Conservation (phyloP, 345 rosid genomes). For the Heritiera fomes region DNA sequence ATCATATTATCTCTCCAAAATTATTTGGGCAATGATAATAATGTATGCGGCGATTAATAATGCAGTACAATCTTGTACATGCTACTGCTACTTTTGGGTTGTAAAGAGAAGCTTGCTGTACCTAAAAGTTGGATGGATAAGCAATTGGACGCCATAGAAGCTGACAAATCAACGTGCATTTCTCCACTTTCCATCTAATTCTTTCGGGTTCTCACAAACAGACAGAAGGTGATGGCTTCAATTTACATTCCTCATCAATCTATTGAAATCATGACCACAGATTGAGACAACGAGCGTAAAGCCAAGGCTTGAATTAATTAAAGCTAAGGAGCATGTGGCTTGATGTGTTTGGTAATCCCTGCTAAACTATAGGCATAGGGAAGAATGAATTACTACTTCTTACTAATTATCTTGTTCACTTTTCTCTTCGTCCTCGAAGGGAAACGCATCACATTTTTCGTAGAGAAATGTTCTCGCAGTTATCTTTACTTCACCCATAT, state of each 20-base stretch:
- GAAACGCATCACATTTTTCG: too few species aligned
- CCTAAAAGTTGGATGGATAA: slow-evolving; percentile 3
- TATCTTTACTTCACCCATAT: too few species aligned
- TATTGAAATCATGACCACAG: not conserved
- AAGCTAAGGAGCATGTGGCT: not conserved
- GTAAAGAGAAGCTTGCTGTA: not conserved
- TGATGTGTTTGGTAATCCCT: not conserved
- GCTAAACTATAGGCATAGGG: not conserved
- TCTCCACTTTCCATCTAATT: slow-evolving; percentile 24
- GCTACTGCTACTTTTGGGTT: not conserved
- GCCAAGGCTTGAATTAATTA: slow-evolving; percentile 4
- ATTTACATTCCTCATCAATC: not conserved
- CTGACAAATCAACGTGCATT: slow-evolving; percentile 24
- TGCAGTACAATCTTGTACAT: not conserved
- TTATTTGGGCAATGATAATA: not conserved
- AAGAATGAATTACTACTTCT: not conserved
- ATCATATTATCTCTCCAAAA: too few species aligned
- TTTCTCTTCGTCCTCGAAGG: too few species aligned
- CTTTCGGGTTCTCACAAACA: not conserved
- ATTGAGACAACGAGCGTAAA: slow-evolving; percentile 15
- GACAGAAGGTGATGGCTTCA: slow-evolving; percentile 4
- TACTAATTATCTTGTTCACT: too few species aligned
- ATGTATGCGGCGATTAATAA: not conserved
- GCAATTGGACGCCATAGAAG: not conserved
- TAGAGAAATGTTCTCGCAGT: too few species aligned